Conservation (phyloP, 441 rosid genomes). For the Kokia cookei region DNA sequence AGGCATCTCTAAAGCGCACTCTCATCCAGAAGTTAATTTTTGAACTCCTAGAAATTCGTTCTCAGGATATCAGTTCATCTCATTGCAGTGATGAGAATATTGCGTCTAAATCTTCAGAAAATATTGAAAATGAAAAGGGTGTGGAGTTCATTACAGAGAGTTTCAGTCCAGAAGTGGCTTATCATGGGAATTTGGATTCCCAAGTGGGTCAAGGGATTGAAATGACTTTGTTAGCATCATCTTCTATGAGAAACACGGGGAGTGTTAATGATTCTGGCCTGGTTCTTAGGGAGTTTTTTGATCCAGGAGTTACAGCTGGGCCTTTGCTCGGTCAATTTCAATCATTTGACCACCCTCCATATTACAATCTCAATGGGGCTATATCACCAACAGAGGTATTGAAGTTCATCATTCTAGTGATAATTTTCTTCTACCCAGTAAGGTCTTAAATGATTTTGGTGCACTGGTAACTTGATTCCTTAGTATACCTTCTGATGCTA, state of each 20-base stretch:
- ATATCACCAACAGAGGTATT: conserved; percentile 62
- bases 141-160: conserved; percentile 37
- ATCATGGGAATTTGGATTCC: conserved; percentile 41
- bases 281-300: conserved; percentile 78
- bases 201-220: conserved; percentile 56
- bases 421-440: background rate
- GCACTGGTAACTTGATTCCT: background rate
- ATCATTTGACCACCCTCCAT: conserved; percentile 50
- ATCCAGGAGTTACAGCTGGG: conserved; percentile 60
- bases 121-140: conserved; percentile 28
- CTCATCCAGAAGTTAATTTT: conserved; percentile 55
- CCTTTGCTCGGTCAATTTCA: conserved; percentile 63
- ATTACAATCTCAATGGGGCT: conserved; percentile 46
- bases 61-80: conserved; percentile 23
- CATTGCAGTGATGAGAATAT: conserved; percentile 31
- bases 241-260: conserved; percentile 53
- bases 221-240: conserved; percentile 57
- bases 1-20: conserved; percentile 66
- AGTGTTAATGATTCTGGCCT: conserved; percentile 59
- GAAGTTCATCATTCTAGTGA: conserved; percentile 5
- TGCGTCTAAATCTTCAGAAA: conserved; percentile 38
- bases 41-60: conserved; percentile 47
- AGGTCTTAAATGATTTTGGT: background rate
- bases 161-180: conserved; percentile 33
- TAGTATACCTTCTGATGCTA: background rate